Evolutionary conservation across 768 basidiomycete species (phyloP), one percentile per base, ranked within the genome.

Genomic region (Dentipellis sp.): DNA sequence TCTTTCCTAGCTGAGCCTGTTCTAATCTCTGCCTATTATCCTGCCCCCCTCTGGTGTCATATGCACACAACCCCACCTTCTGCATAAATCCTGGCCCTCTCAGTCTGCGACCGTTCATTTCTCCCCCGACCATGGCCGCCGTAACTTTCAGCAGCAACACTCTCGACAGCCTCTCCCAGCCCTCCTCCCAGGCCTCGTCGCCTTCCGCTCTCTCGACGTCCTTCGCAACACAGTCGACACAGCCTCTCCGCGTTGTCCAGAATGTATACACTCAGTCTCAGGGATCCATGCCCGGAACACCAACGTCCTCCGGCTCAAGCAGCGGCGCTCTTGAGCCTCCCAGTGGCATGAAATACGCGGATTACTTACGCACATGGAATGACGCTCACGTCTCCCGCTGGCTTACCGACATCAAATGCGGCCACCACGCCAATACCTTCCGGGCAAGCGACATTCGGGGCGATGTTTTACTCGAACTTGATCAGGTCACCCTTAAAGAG

Each of bases 381-480:
- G 89, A 91, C 65, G 62, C 63, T 4, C 83, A 88, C 62, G 84
- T 91, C 55, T 78, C 84, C 1, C 74, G 75, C 49, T 99, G 94
- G 89, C 78, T 99, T 36, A 63, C 76, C 0, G 82, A 91, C 16
- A 83, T 88, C 63, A 88, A 82, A 64, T 93, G 92, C 64, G 78
- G 72, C 0, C 75, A 76, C 39, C 86, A 86, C 65, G 81, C 84
- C 10, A 69, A 75, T 8, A 74, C 78, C 0, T 99, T 99, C 74
- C 80, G 76, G 50, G 76, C 78, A 4, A 89, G 95, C 72, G 95
- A 99, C 66, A 95, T 99, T 63, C 74, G 91, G 52, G 94, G 95
- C 5, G 88, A 91, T 66, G 84, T 99, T 19, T 72, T 99, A 16
- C 77, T 97, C 51, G 97, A 99, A 60, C 74, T 98, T 47, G 95